phyloP scores from a whole-genome alignment of 306 rosid species.

The Echinosophora koreensis region DNA sequence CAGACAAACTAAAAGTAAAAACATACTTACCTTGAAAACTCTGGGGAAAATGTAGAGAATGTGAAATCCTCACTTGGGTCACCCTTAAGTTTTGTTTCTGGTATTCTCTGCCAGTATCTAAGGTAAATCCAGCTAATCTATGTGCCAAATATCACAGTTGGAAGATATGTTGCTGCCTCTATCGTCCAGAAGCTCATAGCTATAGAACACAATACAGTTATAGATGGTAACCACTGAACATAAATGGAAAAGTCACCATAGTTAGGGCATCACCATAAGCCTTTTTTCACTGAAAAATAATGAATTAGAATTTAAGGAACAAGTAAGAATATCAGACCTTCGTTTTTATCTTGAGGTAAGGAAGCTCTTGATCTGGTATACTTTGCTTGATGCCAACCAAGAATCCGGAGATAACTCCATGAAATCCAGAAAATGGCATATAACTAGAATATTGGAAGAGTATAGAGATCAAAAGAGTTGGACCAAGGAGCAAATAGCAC shows the following conservation, averaged over 20 bases:
- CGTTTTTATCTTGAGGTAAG: conserved; percentile 70
- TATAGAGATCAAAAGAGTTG: conserved; percentile 4
- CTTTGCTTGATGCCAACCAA: conserved; percentile 98
- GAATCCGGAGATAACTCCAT: conserved; percentile 87
- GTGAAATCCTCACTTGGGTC: conserved; percentile 98
- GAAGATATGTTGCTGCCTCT: conserved; percentile 82
- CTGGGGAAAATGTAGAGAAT: conserved; percentile 93
- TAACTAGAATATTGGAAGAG: conserved; percentile 62
- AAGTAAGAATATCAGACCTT: conserved; percentile 62
- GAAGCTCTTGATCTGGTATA: conserved; percentile 92
- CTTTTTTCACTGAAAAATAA: conserved; percentile 22
- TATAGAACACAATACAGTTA: conserved; percentile 61
- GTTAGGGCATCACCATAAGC: conserved; percentile 37
- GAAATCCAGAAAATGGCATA: conserved; percentile 89
- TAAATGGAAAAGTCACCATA: conserved; percentile 28
- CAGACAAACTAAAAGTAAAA: conserved; percentile 15
- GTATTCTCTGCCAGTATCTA: conserved; percentile 93
- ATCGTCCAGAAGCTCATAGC: conserved; percentile 72
- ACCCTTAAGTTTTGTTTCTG: conserved; percentile 86
- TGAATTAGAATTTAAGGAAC: conserved; percentile 12
- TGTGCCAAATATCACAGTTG: conserved; percentile 83
- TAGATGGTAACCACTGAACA: conserved; percentile 89
- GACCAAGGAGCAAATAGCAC: conserved; percentile 30
- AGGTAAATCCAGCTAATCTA: conserved; percentile 97
- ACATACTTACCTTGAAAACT: conserved; percentile 65